These are phyloP conservation scores for Acacia pycnantha DNA, from an alignment of 331 rosid genomes.

Conservation along the genomic window DNA sequence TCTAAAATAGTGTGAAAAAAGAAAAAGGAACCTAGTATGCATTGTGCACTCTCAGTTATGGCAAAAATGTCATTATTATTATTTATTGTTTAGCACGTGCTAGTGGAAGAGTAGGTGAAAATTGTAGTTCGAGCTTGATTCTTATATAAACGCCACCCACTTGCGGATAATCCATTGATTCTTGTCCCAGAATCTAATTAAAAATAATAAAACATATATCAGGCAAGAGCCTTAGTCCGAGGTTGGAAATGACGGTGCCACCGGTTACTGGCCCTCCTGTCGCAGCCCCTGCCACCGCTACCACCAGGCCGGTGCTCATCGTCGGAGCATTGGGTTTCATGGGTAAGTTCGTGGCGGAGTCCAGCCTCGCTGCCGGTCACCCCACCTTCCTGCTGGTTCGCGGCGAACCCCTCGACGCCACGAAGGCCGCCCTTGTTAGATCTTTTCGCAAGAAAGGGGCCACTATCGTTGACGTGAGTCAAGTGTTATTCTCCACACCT, in stretches of 20 bases:
- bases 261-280: background rate
- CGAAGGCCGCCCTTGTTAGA: constrained; percentile 39
- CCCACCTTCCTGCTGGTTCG: constrained; percentile 58
- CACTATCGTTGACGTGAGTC: constrained; percentile 43
- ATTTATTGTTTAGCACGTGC: background rate
- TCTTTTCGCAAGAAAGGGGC: constrained; percentile 67
- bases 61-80: too few species aligned
- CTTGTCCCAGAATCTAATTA: background rate
- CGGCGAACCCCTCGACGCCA: constrained; percentile 23
- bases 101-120: background rate
- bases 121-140: background rate
- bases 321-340: constrained; percentile 76
- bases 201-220: background rate
- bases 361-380: constrained; percentile 45
- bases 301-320: constrained; percentile 38
- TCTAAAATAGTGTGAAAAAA: too few species aligned
- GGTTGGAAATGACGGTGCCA: constrained; percentile 40
- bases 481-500: background rate
- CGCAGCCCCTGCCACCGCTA: background rate
- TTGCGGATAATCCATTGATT: background rate
- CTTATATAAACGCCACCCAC: background rate
- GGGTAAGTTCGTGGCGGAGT: constrained; percentile 64
- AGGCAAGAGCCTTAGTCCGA: background rate
- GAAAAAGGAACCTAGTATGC: too few species aligned
- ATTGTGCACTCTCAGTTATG: too few species aligned